phyloP scores from a whole-genome alignment of 257 asterid genomes.

The Solanum arcanum region DNA sequence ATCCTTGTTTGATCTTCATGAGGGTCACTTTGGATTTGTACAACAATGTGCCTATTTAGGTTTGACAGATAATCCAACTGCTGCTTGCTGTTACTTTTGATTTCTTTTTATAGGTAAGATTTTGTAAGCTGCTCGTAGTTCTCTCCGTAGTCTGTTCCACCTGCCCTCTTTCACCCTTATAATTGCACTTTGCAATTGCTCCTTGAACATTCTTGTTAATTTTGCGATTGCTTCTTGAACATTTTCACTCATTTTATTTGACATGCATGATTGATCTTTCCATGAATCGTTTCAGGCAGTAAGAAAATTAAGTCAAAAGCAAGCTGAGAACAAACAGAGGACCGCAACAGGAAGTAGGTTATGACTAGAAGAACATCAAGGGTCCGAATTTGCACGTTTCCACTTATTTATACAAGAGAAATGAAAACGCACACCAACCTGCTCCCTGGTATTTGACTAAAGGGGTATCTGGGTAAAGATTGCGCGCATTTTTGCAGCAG shows the following conservation, averaged over 20 bases:
- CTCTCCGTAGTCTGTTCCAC: background rate
- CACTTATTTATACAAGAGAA: background rate
- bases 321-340: background rate
- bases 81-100: background rate
- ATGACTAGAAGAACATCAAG: background rate
- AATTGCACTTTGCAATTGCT: background rate
- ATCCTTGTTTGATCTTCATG: background rate
- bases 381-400: background rate
- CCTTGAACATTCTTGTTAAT: background rate
- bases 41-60: background rate
- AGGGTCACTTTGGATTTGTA: background rate
- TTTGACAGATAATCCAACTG: background rate
- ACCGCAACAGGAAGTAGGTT: background rate
- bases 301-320: background rate
- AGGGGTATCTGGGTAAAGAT: background rate
- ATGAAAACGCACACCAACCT: background rate
- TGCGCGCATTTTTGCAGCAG: background rate
- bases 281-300: background rate
- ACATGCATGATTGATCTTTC: background rate
- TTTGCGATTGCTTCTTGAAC: background rate
- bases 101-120: background rate
- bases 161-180: background rate
- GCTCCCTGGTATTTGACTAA: background rate
- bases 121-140: background rate
- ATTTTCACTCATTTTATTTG: background rate